Conservation (phyloP, 108 stramenopile genomes). For the Stephanodiscus triporus region DNA sequence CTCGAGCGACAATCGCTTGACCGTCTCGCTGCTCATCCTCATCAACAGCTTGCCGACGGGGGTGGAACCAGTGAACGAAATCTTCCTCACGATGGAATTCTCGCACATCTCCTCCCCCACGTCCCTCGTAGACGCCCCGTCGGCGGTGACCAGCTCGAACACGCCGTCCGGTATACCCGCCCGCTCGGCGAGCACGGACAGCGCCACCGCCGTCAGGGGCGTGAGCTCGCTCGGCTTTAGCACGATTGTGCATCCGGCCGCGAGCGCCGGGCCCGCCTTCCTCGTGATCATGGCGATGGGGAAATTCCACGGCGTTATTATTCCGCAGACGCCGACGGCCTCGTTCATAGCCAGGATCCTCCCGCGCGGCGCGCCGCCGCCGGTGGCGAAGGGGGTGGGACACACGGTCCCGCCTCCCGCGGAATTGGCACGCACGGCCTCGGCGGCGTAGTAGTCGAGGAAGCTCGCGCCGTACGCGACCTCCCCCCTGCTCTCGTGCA, state of each 20-base stretch:
- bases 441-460: slow-evolving; percentile 89
- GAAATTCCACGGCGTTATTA: slow-evolving; percentile 99
- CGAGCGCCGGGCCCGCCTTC: slow-evolving; percentile 91
- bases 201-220: slow-evolving; percentile 85
- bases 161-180: slow-evolving; percentile 85
- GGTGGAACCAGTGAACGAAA: slow-evolving; percentile 95
- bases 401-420: slow-evolving; percentile 71
- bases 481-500: slow-evolving; percentile 89
- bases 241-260: slow-evolving; percentile 88
- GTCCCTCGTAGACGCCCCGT: slow-evolving; percentile 45
- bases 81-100: slow-evolving; percentile 77
- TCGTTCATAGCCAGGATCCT: slow-evolving; percentile 77
- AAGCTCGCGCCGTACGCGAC: slow-evolving; percentile 84
- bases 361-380: slow-evolving; percentile 55
- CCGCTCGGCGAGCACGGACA: slow-evolving; percentile 63
- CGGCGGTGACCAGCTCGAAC: slow-evolving; percentile 71
- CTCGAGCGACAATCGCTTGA: slow-evolving; percentile 84
- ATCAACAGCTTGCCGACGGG: slow-evolving; percentile 86
- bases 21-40: slow-evolving; percentile 61
- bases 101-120: slow-evolving; percentile 77
- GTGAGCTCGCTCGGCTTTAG: slow-evolving; percentile 91
- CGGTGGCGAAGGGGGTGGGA: slow-evolving; percentile 39
- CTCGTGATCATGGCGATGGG: slow-evolving; percentile 96
- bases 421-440: slow-evolving; percentile 79
- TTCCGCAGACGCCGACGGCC: slow-evolving; percentile 82